Base-by-base conservation (phyloP, 805 yeast species). In the Candida berthetii region DNA sequence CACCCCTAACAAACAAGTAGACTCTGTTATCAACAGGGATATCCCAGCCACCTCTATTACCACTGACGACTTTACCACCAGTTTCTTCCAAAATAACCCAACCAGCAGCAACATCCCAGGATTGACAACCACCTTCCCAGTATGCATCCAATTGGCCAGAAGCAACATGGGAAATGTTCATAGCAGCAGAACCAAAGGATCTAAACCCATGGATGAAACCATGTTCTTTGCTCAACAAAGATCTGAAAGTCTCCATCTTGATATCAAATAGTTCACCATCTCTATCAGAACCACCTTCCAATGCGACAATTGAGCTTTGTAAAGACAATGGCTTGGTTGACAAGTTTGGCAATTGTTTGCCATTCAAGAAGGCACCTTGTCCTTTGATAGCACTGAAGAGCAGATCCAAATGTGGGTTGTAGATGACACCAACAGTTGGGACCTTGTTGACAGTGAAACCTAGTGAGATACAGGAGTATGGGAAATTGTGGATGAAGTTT, bases 61-160 rank as follows among this genome's bases (percentile, higher is more conserved):
- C 83, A 39, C 78, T 71, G n/a, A 75, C 80, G 36, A 76, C 57
- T 8, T 53, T 47, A 11, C 82, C 84, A 3, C 85, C 85, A 11
- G 82, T 71, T 48, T 80, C 85, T 35, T 66, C 62, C 8, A 78
- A 51, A 38, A 80, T 74, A 37, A 78, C 68, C 82, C 82, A 79
- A 32, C 83, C 82, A 14, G 84, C 85, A 55, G 82, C 76, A 1
- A 79, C 82, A 53, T 80, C 85, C 85, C 85, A 80, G 19, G 78
- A 74, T 54, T 71, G 76, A 53, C 82, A 77, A n/a, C 83, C 83
- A 38, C 82, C 83, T 58, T 78, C 83, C 83, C 85, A 80, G 57
- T 80, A 80, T 4, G 77, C 69, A 52, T 80, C 85, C 22, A 78
- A 45, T 43, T 65, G 66, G 6, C 85, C 85, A 3, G 74, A 64